A percentile compares a stretch with the other conserved stretches of the same genome.
These are phyloP conservation scores for Hypoxylon sp. DNA, from an alignment of 2,329 filamentous ascomycete species.

Conservation along the genomic window DNA sequence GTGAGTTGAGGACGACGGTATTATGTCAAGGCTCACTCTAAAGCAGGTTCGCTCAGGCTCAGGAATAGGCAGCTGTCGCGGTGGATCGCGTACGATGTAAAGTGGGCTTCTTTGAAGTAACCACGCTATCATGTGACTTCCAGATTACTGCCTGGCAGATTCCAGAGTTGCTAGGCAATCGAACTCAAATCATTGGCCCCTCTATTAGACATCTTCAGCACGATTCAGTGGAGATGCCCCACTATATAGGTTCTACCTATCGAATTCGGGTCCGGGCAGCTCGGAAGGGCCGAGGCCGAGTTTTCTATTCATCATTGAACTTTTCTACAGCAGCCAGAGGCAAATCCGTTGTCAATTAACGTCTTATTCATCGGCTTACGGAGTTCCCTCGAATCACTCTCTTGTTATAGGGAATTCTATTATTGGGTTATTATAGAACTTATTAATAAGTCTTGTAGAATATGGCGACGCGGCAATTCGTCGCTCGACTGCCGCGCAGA, in stretches of 20 bases:
- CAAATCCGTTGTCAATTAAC: constrained; percentile 15
- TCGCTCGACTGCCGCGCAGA: constrained; percentile 57
- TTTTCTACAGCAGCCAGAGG: constrained; percentile 19
- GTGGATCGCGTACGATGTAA: constrained; percentile 42
- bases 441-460: constrained; percentile 14
- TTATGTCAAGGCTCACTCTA: background rate
- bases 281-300: constrained; percentile 35
- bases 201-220: constrained; percentile 3
- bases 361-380: background rate
- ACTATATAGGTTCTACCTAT: background rate
- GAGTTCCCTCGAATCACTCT: background rate
- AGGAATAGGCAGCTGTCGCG: constrained; percentile 51
- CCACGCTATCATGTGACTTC: constrained; percentile 52
- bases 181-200: constrained; percentile 38
- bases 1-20: background rate
- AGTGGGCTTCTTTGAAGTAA: constrained; percentile 27
- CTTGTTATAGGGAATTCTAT: background rate
- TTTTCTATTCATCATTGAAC: constrained; percentile 28
- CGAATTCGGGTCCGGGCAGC: constrained; percentile 19
- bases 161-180: constrained; percentile 42
- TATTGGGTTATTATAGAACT: background rate
- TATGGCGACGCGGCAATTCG: constrained; percentile 61
- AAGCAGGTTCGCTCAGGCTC: constrained; percentile 40
- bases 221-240: background rate
- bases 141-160: background rate